Percentiles rank a stretch among this genome's conserved stretches.
Conservation (phyloP, 1,284 basidiomycete genomes). For the Schizophyllum commune region DNA sequence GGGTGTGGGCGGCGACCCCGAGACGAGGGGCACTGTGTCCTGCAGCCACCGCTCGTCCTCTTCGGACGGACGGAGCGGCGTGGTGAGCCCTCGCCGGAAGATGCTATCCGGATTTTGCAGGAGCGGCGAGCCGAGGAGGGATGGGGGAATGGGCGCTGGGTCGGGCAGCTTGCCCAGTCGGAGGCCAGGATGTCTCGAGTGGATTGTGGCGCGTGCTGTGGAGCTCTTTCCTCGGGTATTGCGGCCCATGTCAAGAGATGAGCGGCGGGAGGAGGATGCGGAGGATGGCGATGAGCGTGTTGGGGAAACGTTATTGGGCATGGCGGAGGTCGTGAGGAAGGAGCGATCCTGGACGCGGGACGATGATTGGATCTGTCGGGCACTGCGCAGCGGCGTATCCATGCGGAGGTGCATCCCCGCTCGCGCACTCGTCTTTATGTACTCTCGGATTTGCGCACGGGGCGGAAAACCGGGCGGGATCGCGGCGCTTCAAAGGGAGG, state of each 20-base stretch:
- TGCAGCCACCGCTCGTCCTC: conserved; percentile 49
- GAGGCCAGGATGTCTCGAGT: conserved; percentile 4
- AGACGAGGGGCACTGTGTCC: conserved; percentile 42
- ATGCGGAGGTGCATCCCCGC: neutral
- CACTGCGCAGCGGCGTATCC: neutral
- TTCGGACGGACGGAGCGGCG: conserved; percentile 15
- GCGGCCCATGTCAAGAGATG: conserved; percentile 7
- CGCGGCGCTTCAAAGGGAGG: neutral
- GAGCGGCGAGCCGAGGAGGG: conserved; percentile 44
- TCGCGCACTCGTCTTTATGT: neutral
- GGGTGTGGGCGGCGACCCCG: conserved; percentile 3
- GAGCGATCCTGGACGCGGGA: neutral
- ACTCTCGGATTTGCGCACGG: neutral
- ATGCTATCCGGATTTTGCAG: conserved; percentile 41
- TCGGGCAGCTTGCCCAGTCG: conserved; percentile 21
- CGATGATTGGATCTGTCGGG: neutral
- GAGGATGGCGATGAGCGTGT: neutral
- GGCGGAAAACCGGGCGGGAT: neutral
- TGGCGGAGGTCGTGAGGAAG: neutral
- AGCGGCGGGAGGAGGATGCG: neutral
- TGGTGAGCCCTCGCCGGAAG: conserved; percentile 30
- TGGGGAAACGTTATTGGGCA: neutral
- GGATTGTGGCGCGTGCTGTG: neutral
- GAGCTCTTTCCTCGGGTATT: neutral
- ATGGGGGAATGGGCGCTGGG: conserved; percentile 45